Evolutionary conservation across 2,329 filamentous ascomycete species (phyloP).

Genomic region (Cladophialophora psammophila): DNA sequence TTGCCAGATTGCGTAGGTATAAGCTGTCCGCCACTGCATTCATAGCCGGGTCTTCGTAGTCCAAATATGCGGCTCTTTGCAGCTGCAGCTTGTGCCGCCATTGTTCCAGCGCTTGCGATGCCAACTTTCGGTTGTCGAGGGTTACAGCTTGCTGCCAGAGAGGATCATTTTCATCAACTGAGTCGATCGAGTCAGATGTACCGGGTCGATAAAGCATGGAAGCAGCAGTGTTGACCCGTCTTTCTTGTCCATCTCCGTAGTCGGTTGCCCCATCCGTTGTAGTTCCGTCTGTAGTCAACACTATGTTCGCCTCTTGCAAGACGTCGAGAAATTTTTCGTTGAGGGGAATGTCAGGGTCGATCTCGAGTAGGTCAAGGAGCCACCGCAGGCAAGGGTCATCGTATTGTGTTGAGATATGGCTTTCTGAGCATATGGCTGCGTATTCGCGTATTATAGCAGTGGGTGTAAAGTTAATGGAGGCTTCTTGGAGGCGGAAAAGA

Average conservation of each 20-base stretch:
- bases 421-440: constrained; percentile 20
- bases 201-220: background rate
- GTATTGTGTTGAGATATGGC: background rate
- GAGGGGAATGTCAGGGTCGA: constrained; percentile 23
- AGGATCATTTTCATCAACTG: constrained; percentile 29
- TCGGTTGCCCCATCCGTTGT: constrained; percentile 25
- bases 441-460: constrained; percentile 21
- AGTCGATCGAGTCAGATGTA: constrained; percentile 22
- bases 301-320: constrained; percentile 32
- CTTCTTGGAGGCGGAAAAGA: constrained; percentile 28
- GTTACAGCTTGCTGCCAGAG: constrained; percentile 34
- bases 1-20: constrained; percentile 21
- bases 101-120: constrained; percentile 30
- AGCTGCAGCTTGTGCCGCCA: constrained; percentile 26
- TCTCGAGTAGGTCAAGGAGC: constrained; percentile 24
- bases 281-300: constrained; percentile 28
- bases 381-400: constrained; percentile 28
- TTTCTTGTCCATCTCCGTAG: background rate
- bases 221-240: background rate
- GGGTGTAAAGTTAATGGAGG: constrained; percentile 12
- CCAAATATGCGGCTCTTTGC: constrained; percentile 23
- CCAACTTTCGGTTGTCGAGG: constrained; percentile 31
- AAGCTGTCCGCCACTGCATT: constrained; percentile 30
- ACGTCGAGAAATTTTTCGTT: constrained; percentile 35
- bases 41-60: constrained; percentile 26